Evolutionary conservation across 352 stramenopile genomes (phyloP), one percentile per base, ranked within the genome.

Genomic region (Pythium phragmitis): DNA sequence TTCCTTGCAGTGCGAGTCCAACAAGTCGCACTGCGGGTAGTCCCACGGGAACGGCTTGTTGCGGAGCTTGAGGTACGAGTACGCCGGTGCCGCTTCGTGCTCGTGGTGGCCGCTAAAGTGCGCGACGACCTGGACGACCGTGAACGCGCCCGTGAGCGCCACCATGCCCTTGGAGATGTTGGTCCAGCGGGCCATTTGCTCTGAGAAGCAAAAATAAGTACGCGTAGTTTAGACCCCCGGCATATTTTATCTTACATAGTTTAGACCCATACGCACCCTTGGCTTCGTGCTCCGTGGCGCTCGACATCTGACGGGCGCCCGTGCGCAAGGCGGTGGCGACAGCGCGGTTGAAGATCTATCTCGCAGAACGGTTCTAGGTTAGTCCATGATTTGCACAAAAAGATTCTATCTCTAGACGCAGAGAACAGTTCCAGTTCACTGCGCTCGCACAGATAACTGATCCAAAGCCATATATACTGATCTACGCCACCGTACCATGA

Each of bases 81-180:
- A 95, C 51, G 75, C 76, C 4, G 80, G 79, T 28, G 63, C 70
- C 57, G 89, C 74, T 42, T 92, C 71, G 37, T 92, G 70, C 74
- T 92, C 74, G 66, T 73, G 52, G 57, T 73, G 47, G 53, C 69
- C 69, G 62, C 47, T 51, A 14, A 72, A 66, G 68, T 84, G 72
- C 57, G 77, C 72, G 56, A 82, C 56, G 50, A 89, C 59, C 65
- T 90, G 82, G 54, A 76, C 57, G 43, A 76, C 82, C 58, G 82
- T 89, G 65, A 80, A 82, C 23, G 78, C 68, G n/a, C 65, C 70
- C 48, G 72, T 78, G 57, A 89, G 46, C 19, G 62, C 82, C 45
- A 95, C 90, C 81, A 92, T 92, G 58, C 72, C 84, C 80, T 91
- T 89, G 19, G 87, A 95, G 71, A 95, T 93, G 48, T 85, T 79